Evolutionary conservation across 2,329 filamentous ascomycete genomes (phyloP).

Genomic region (Grosmannia penicillata): DNA sequence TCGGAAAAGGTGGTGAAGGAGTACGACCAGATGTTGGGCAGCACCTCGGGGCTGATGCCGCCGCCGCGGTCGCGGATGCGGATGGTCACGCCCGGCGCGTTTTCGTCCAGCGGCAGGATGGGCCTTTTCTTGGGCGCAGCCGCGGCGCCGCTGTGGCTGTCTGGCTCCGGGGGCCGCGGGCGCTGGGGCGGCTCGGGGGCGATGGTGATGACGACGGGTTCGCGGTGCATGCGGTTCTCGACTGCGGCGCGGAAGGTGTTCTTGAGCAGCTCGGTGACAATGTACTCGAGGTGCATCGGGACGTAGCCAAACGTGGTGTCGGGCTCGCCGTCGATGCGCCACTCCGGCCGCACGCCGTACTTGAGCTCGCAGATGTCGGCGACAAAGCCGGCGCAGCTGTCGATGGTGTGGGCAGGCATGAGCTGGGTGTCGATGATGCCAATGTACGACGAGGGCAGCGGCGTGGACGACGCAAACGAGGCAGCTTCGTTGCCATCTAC

Average conservation of each 20-base stretch:
- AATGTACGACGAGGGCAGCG: constrained; percentile 48
- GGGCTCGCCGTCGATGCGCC: constrained; percentile 72
- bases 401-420: constrained; percentile 65
- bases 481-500: too few relatives aligned
- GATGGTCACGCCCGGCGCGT: constrained; percentile 78
- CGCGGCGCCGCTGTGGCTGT: background rate
- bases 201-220: constrained; percentile 85
- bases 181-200: constrained; percentile 42
- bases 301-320: constrained; percentile 86
- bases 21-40: constrained; percentile 89
- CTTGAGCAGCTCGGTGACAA: constrained; percentile 89
- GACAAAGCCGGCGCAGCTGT: constrained; percentile 77
- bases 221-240: constrained; percentile 62
- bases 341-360: constrained; percentile 72
- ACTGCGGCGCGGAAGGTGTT: constrained; percentile 92
- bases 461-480: background rate
- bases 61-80: constrained; percentile 91
- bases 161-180: background rate
- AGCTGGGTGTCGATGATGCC: constrained; percentile 86
- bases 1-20: constrained; percentile 91
- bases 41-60: constrained; percentile 71
- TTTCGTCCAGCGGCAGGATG: constrained; percentile 45
- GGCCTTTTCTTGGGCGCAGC: constrained; percentile 13
- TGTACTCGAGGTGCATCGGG: constrained; percentile 93
- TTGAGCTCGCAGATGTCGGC: constrained; percentile 94